These are phyloP conservation scores for Ustilago sp. DNA, from an alignment of 1,284 basidiomycete species.

Conservation along the genomic window DNA sequence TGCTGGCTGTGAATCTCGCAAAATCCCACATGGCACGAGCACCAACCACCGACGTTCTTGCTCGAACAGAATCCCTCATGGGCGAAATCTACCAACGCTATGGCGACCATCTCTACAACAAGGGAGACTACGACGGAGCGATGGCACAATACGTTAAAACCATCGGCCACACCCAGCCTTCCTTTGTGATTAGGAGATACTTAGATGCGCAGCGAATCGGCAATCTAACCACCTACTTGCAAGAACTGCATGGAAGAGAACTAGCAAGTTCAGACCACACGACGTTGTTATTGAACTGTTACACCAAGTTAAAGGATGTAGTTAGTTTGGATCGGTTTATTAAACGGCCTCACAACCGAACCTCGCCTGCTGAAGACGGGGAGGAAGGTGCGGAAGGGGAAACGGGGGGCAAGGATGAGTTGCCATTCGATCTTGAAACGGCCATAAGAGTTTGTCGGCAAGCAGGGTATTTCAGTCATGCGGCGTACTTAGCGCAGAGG, in stretches of 20 bases:
- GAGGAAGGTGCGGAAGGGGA: conserved; percentile 61
- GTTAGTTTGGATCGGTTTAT: conserved; percentile 89
- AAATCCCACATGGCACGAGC: conserved; percentile 53
- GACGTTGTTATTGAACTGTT: conserved; percentile 80
- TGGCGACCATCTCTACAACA: conserved; percentile 89
- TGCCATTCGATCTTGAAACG: conserved; percentile 96
- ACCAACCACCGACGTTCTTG: conserved; percentile 29
- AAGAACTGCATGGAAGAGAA: conserved; percentile 89
- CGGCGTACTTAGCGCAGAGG: conserved; percentile 90
- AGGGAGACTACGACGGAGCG: conserved; percentile 90
- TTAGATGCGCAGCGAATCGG: conserved; percentile 95
- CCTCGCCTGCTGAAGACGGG: conserved; percentile 16
- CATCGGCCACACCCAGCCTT: conserved; percentile 87
- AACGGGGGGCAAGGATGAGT: conserved; percentile 74
- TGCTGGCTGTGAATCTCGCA: conserved; percentile 63
- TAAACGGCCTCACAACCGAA: conserved; percentile 71
- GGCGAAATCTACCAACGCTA: conserved; percentile 74
- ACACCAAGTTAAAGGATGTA: conserved; percentile 95
- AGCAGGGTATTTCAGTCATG: conserved; percentile 94
- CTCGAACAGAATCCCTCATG: conserved; percentile 56
- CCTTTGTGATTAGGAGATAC: conserved; percentile 96
- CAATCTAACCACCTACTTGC: conserved; percentile 92
- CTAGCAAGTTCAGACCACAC: conserved; percentile 97
- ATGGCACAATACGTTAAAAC: conserved; percentile 93
- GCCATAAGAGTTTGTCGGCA: conserved; percentile 96